Evolutionary conservation across 345 rosid species (phyloP), one percentile per base, ranked within the genome.

Genomic region (Streptanthus diversifolius): DNA sequence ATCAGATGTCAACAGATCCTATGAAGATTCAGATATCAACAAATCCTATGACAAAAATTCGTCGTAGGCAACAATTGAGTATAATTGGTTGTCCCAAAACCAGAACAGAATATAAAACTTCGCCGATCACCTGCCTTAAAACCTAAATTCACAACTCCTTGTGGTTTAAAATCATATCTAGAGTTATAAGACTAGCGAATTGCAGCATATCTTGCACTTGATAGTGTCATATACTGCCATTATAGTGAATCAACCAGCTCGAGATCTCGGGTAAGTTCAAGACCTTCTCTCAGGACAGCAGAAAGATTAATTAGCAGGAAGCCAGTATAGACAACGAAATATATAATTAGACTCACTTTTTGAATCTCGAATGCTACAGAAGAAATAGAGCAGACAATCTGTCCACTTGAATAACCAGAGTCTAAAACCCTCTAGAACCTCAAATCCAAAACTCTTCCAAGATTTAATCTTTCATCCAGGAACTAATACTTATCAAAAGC

Each of bases 11-110:
- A 63, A 45, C 53, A 62, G 3, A 22, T 25, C 21, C 7, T 24
- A n/a, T 24, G 65, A 70, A 30, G 64, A 29, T 62, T 40, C 36
- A 64, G 32, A 35, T 48, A 65, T 32, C 21, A 66, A 49, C 21
- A 65, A 47, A 10, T 18, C 43, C 18, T 33, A 48, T 13, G 68
- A 51, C 33, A 22, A 61, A 48, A 27, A 18, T 3, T 19, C 29
- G 19, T 7, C 49, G 1, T 25, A 51, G 40, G 37, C 10, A 43
- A 48, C 9, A 5, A 33, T 64, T 18, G 14, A 32, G 43, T 30
- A 30, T 18, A 55, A 25, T 2, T 22, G 35, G 21, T 37, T 51
- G 15, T 35, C 47, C 47, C 18, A 48, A 35, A 19, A 13, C 33
- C 37, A 62, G 36, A 51, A 66, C n/a, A 49, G 30, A 36, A 4